phyloP scores from a whole-genome alignment of 2,329 filamentous ascomycete genomes.

The Lecanicillium sp. region DNA sequence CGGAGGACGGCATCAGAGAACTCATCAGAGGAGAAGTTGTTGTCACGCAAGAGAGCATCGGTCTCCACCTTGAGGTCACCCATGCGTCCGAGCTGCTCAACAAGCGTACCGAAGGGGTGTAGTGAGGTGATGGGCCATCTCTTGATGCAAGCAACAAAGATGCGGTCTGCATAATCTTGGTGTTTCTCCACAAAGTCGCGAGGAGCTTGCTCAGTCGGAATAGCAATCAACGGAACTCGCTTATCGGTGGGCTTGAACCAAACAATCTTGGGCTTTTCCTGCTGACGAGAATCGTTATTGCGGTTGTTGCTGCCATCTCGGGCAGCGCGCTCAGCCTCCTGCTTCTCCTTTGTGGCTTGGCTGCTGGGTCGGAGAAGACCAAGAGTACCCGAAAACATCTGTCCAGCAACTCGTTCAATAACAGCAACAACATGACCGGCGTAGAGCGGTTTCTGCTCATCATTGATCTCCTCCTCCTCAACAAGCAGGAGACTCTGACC shows the following conservation, averaged over 20 bases:
- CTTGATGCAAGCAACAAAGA: constrained; percentile 99
- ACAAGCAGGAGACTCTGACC: constrained; percentile 94
- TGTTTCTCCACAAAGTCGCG: constrained; percentile 98
- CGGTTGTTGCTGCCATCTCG: constrained; percentile 69
- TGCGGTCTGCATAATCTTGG: constrained; percentile 92
- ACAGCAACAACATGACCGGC: constrained; percentile 96
- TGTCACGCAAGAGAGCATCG: constrained; percentile 91
- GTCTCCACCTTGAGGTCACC: constrained; percentile 96
- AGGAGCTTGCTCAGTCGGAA: constrained; percentile 94
- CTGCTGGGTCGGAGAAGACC: constrained; percentile 91
- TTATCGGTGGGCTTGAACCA: constrained; percentile 99
- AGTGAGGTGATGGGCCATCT: constrained; percentile 99
- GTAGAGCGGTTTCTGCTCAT: constrained; percentile 95
- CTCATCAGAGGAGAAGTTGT: constrained; percentile 96
- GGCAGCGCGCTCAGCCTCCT: constrained; percentile 90
- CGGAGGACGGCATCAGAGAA: constrained; percentile 95
- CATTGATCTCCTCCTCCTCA: constrained; percentile 97
- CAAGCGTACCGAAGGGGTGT: constrained; percentile 93
- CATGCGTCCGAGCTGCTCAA: constrained; percentile 95
- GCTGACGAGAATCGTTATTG: constrained; percentile 62
- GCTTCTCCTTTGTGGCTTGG: constrained; percentile 98
- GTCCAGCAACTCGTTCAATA: constrained; percentile 90
- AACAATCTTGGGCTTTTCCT: constrained; percentile 98
- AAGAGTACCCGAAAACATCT: constrained; percentile 98
- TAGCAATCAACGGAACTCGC: constrained; percentile 94